Evolutionary conservation across 1,139 yeast genomes (phyloP).

Genomic region (Chernovozyma aurita): DNA sequence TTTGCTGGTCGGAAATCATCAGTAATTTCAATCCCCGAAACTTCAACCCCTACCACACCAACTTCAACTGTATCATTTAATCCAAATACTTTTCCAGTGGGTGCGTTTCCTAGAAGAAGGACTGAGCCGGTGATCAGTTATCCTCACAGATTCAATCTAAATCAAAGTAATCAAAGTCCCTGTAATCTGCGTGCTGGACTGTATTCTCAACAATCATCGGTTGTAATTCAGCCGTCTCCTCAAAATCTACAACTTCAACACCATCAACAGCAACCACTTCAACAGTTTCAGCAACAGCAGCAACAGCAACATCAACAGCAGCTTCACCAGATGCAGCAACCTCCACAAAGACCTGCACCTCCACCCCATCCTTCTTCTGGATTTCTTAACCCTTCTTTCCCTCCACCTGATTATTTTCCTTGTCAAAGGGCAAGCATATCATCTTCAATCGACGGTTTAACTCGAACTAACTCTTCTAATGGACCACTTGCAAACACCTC

Average conservation of each 20-base stretch:
- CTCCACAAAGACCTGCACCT: slow-evolving; percentile 9
- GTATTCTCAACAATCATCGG: too few relatives aligned
- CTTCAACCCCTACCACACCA: not conserved
- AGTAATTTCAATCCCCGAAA: slow-evolving; percentile 3
- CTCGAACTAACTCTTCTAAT: slow-evolving; percentile 5
- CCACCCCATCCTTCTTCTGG: slow-evolving; percentile 11
- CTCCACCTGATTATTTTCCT: slow-evolving; percentile 5
- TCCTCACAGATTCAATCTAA: not conserved
- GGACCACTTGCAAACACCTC: slow-evolving; percentile 2
- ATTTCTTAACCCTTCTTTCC: too few relatives aligned
- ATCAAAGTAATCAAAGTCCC: not conserved
- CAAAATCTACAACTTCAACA: too few relatives aligned
- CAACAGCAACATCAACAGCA: slow-evolving; percentile 5
- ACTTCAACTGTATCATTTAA: not conserved
- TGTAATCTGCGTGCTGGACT: too few relatives aligned
- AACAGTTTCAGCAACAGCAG: too few relatives aligned
- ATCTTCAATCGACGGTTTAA: slow-evolving; percentile 3
- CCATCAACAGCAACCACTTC: too few relatives aligned
- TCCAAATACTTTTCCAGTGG: not conserved
- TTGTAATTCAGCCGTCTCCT: too few relatives aligned
- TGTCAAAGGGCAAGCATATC: slow-evolving; percentile 4
- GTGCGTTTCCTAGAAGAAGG: not conserved
- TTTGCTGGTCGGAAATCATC: slow-evolving; percentile 2
- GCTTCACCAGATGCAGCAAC: too few relatives aligned
- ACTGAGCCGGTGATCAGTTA: slow-evolving; percentile 5